A percentile compares a stretch with the other conserved stretches of the same genome.
Conservation (phyloP, 1,139 yeast genomes). For the Eremothecium sinecaudum region DNA sequence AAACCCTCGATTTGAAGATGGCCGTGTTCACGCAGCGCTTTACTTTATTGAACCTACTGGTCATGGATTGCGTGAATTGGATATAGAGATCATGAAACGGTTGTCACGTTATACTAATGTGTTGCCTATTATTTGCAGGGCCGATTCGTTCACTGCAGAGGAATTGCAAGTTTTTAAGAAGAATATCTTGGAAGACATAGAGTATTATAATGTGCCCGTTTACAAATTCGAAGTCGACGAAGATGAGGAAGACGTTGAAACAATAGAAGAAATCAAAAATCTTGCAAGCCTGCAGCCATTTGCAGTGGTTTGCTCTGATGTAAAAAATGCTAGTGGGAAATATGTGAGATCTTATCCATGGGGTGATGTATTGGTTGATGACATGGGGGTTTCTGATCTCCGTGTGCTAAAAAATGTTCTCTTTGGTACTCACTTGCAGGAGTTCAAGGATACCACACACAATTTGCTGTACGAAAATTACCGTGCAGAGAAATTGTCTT, state of each 20-base stretch:
- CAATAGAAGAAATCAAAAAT: slow-evolving; percentile 55
- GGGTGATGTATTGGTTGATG: slow-evolving; percentile 49
- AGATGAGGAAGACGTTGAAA: slow-evolving; percentile 48
- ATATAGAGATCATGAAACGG: slow-evolving; percentile 56
- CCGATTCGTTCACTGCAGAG: slow-evolving; percentile 55
- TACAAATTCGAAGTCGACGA: slow-evolving; percentile 53
- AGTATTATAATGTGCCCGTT: slow-evolving; percentile 57
- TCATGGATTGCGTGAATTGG: slow-evolving; percentile 67
- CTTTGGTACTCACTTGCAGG: slow-evolving; percentile 68
- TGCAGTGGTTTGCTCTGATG: slow-evolving; percentile 60
- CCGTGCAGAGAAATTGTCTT: slow-evolving; percentile 57
- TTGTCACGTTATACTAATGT: slow-evolving; percentile 64
- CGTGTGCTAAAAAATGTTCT: slow-evolving; percentile 54
- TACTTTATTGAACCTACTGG: slow-evolving; percentile 71
- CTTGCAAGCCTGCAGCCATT: slow-evolving; percentile 59
- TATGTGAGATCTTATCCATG: slow-evolving; percentile 67
- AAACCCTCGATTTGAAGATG: slow-evolving; percentile 71
- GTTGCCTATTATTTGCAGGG: slow-evolving; percentile 59
- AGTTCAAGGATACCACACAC: slow-evolving; percentile 71
- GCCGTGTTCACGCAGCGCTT: slow-evolving; percentile 63
- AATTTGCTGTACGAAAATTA: slow-evolving; percentile 71
- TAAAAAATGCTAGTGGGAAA: slow-evolving; percentile 41
- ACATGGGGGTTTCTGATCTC: slow-evolving; percentile 55
- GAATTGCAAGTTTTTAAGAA: slow-evolving; percentile 49
- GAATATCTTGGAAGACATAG: slow-evolving; percentile 49